Conservation (phyloP, 2,329 filamentous ascomycete species). For the Paecilomyces variotii region DNA sequence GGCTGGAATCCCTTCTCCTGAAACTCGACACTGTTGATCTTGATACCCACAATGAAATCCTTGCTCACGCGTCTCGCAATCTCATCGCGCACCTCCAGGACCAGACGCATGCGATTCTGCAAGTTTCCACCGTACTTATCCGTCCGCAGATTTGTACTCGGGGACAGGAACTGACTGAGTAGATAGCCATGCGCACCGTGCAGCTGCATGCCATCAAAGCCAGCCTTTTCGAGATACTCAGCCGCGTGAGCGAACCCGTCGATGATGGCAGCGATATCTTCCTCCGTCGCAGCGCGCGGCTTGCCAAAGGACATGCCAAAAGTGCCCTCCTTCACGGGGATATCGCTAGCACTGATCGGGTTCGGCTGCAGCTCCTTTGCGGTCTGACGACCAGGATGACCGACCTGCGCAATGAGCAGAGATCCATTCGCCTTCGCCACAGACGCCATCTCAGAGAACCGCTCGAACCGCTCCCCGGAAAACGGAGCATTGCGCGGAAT, state of each 20-base stretch:
- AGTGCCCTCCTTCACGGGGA: conserved; percentile 33
- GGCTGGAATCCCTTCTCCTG: conserved; percentile 38
- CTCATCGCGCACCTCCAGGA: background rate
- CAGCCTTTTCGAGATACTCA: conserved; percentile 54
- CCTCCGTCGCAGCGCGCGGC: conserved; percentile 22
- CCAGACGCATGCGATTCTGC: background rate
- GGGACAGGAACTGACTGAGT: conserved; percentile 43
- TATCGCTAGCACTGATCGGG: conserved; percentile 45
- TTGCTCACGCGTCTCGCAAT: conserved; percentile 2
- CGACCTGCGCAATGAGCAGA: conserved; percentile 53
- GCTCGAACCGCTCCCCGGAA: background rate
- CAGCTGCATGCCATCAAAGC: conserved; percentile 46
- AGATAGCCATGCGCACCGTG: conserved; percentile 42
- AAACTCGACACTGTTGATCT: conserved; percentile 54
- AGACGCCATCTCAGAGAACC: conserved; percentile 46
- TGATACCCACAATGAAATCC: conserved; percentile 46
- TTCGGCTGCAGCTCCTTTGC: conserved; percentile 37
- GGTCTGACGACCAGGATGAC: conserved; percentile 55
- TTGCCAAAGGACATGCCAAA: conserved; percentile 27
- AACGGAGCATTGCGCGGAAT: background rate
- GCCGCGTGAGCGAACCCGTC: conserved; percentile 55
- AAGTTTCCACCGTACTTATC: conserved; percentile 55
- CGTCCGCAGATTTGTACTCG: conserved; percentile 48
- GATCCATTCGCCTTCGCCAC: conserved; percentile 50
- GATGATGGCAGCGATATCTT: conserved; percentile 45